Conservation (phyloP, 371 early-diverging fungal species). For the Cladochytrium tenue region DNA sequence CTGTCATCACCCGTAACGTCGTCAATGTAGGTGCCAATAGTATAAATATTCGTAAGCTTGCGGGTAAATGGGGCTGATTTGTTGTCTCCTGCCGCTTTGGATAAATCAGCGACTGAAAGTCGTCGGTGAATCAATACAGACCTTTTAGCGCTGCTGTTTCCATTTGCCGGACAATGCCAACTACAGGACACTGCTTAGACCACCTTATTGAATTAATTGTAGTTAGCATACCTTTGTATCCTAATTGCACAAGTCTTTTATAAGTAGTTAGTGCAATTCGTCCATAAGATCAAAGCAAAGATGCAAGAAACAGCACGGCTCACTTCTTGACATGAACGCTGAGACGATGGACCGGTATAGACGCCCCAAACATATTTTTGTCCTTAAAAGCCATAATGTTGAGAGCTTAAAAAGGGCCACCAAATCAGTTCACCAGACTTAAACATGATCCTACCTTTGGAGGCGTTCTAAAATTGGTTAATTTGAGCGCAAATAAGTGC, state of each 20-base stretch:
- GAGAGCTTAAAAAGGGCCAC: constrained; percentile 34
- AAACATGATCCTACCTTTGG: constrained; percentile 17
- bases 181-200: too few species aligned
- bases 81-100: constrained; percentile 67
- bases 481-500: too few species aligned
- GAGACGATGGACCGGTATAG: constrained; percentile 77
- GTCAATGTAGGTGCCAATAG: constrained; percentile 78
- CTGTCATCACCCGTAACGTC: constrained; percentile 44
- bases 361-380: constrained; percentile 76
- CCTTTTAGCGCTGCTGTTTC: constrained; percentile 84
- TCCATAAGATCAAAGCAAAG: not conserved
- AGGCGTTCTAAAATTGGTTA: constrained; percentile 19
- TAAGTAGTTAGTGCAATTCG: too few species aligned
- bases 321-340: constrained; percentile 74
- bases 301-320: constrained; percentile 1
- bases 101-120: not conserved
- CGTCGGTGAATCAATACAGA: not conserved
- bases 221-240: constrained; percentile 56
- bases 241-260: constrained; percentile 77
- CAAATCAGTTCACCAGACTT: not conserved
- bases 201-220: not conserved
- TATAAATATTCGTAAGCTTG: constrained; percentile 72
- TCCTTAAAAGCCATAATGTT: constrained; percentile 77
- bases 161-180: constrained; percentile 81
- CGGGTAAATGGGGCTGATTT: constrained; percentile 73